Conservation (phyloP, 371 early-diverging fungal genomes). For the Syncephalis fuscata region DNA sequence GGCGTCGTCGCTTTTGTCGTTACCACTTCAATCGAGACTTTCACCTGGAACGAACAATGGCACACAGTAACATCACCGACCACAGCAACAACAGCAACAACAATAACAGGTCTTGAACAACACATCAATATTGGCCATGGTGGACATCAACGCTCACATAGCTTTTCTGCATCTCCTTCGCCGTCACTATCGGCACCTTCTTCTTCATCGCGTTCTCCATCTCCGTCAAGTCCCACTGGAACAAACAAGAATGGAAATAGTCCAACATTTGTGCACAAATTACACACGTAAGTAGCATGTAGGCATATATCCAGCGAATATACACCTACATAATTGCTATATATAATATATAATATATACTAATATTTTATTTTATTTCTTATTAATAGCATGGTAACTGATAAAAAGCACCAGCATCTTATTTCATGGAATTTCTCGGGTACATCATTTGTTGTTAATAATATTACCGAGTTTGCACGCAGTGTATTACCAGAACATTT, state of each 20-base stretch:
- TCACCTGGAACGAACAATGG: too few species aligned
- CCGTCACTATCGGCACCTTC: slow-evolving; percentile 20
- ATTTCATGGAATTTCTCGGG: slow-evolving; percentile 71
- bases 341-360: too few species aligned
- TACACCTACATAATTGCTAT: neutral
- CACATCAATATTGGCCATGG: too few species aligned
- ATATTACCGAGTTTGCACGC: slow-evolving; percentile 62
- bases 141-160: slow-evolving; percentile 1
- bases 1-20: too few species aligned
- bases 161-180: slow-evolving; percentile 8
- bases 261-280: slow-evolving; percentile 41
- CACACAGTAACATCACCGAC: too few species aligned
- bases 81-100: too few species aligned
- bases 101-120: too few species aligned
- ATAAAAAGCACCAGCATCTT: slow-evolving; percentile 52
- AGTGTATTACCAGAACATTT: slow-evolving; percentile 64
- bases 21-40: too few species aligned
- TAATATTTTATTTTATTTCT: too few species aligned
- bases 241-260: slow-evolving; percentile 27
- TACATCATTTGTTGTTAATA: slow-evolving; percentile 73
- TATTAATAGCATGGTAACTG: slow-evolving; percentile 70
- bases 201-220: slow-evolving; percentile 26
- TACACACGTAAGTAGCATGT: slow-evolving; percentile 23
- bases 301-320: neutral
- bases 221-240: slow-evolving; percentile 21